Evolutionary conservation across 2,329 filamentous ascomycete genomes (phyloP).

Genomic region (Daldinia sp.): DNA sequence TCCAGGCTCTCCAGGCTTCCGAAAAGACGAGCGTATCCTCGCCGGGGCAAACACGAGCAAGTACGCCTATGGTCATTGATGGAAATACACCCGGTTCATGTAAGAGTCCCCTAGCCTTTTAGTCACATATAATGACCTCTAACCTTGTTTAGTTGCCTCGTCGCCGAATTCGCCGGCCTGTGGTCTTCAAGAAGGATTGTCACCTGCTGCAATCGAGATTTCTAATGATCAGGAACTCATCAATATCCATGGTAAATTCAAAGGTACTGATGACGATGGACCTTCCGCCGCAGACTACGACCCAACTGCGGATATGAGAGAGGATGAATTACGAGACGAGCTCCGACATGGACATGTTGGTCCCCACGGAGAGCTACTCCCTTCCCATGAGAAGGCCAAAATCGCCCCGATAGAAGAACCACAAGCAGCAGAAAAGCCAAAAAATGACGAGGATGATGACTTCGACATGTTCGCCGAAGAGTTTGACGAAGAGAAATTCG

Average conservation of each 20-base stretch:
- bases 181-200: conserved; percentile 60
- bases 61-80: conserved; percentile 52
- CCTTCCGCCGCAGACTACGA: conserved; percentile 83
- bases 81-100: conserved; percentile 57
- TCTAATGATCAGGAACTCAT: conserved; percentile 72
- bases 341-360: conserved; percentile 60
- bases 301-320: conserved; percentile 77
- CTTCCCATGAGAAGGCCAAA: conserved; percentile 47
- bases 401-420: conserved; percentile 48
- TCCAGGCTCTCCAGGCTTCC: conserved; percentile 74
- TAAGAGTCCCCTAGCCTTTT: conserved; percentile 45
- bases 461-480: conserved; percentile 93
- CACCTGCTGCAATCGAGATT: conserved; percentile 68
- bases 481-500: conserved; percentile 72
- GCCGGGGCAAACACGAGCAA: conserved; percentile 57
- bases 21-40: conserved; percentile 66
- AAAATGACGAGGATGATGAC: conserved; percentile 69
- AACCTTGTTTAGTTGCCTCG: conserved; percentile 40
- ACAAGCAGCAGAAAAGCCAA: conserved; percentile 53
- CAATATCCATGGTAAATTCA: conserved; percentile 61
- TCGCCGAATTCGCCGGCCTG: conserved; percentile 53
- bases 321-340: conserved; percentile 71
- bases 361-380: conserved; percentile 66
- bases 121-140: conserved; percentile 33
- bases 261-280: conserved; percentile 65